phyloP scores from a whole-genome alignment of 176 grass and related monocot species.

The Avena eriantha region DNA sequence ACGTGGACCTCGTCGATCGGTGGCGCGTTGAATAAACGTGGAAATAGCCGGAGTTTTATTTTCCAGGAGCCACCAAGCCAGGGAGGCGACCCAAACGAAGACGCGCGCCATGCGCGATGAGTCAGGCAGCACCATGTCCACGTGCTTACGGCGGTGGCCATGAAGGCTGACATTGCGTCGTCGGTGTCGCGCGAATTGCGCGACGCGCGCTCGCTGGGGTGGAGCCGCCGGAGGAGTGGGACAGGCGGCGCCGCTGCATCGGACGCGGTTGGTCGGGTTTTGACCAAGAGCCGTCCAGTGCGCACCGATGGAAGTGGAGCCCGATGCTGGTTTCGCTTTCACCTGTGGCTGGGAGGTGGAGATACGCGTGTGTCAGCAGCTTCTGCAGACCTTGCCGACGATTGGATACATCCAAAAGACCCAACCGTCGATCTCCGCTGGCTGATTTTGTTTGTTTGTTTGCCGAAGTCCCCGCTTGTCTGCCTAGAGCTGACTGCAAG shows the following conservation, averaged over 20 bases:
- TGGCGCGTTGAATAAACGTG: not conserved
- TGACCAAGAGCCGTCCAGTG: not conserved
- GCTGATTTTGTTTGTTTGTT: too few relatives aligned
- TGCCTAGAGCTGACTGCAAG: too few relatives aligned
- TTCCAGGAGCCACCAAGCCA: not conserved
- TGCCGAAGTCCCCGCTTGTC: too few relatives aligned
- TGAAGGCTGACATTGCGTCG: not conserved
- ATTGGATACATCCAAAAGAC: too few relatives aligned
- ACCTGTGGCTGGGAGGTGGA: not conserved
- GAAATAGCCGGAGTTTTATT: not conserved
- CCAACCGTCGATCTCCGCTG: too few relatives aligned
- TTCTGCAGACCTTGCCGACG: too few relatives aligned
- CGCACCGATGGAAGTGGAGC: not conserved
- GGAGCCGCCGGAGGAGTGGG: not conserved
- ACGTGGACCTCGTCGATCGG: not conserved
- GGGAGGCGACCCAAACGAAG: not conserved
- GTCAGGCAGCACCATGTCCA: not conserved
- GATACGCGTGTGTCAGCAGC: too few relatives aligned
- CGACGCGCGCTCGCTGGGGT: not conserved
- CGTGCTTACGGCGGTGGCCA: not conserved
- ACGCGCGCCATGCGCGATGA: not conserved
- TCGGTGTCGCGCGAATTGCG: not conserved
- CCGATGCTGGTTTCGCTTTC: not conserved
- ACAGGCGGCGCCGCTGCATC: not conserved
- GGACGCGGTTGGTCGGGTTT: not conserved